Conservation (phyloP, 164 flowering plant species). For the Tinospora cordifolia region DNA sequence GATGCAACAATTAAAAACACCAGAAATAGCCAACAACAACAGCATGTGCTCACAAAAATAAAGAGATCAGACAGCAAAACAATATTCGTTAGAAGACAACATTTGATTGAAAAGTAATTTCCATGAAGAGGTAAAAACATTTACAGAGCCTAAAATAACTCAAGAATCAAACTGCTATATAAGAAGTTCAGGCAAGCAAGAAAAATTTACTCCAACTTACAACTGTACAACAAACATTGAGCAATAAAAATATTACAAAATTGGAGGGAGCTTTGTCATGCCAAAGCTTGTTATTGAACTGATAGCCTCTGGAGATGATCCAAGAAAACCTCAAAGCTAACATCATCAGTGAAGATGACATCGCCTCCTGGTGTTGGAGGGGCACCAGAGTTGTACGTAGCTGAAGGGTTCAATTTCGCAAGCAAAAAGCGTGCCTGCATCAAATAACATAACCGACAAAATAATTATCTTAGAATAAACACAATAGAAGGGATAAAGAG, state of each 20-base stretch:
- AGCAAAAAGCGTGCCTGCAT: constrained; percentile 86
- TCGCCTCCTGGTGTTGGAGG: constrained; percentile 57
- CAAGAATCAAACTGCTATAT: background rate
- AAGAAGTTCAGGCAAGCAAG: constrained; percentile 3
- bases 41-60: no score
- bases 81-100: background rate
- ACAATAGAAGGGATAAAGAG: background rate
- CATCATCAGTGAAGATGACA: constrained; percentile 87
- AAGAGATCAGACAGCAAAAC: no score
- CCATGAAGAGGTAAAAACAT: background rate
- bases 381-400: constrained; percentile 73
- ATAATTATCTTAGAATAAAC: background rate
- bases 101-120: background rate
- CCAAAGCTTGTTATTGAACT: constrained; percentile 46
- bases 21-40: no score
- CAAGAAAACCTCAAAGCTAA: constrained; percentile 83
- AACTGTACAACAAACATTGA: constrained; percentile 37
- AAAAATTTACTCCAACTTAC: constrained; percentile 14
- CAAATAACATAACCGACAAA: background rate
- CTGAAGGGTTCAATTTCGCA: constrained; percentile 90
- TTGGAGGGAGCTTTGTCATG: constrained; percentile 10
- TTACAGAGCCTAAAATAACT: background rate
- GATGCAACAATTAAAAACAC: no score
- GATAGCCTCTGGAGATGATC: constrained; percentile 94
- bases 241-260: constrained; percentile 28